phyloP scores from a whole-genome alignment of 768 basidiomycete genomes.

The Leccinum variicolor region DNA sequence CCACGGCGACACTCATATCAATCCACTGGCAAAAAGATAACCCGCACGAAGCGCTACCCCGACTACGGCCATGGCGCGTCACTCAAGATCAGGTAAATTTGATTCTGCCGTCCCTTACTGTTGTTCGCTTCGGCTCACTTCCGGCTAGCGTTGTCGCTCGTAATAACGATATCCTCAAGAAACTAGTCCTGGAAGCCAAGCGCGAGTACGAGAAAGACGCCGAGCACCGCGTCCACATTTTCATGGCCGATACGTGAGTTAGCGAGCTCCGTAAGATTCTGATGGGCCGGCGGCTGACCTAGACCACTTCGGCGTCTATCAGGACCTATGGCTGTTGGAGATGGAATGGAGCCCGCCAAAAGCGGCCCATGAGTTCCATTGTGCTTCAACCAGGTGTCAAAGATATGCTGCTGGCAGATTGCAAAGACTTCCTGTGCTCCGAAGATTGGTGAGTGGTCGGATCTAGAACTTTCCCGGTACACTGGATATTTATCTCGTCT shows the following conservation, averaged over 20 bases:
- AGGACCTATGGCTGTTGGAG: conserved; percentile 79
- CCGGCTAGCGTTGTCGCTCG: conserved; percentile 73
- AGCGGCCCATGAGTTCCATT: conserved; percentile 90
- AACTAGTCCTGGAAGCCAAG: conserved; percentile 83
- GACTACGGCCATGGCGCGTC: conserved; percentile 72
- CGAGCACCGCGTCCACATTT: conserved; percentile 86
- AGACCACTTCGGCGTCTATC: background rate
- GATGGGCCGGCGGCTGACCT: background rate
- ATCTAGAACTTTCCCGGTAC: conserved; percentile 15
- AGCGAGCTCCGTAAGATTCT: conserved; percentile 7
- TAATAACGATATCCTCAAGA: conserved; percentile 84
- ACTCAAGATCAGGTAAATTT: conserved; percentile 71
- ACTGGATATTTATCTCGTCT: conserved; percentile 17
- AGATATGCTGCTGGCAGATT: conserved; percentile 86
- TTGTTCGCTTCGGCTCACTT: conserved; percentile 17
- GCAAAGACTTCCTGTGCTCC: conserved; percentile 78
- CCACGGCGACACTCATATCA: conserved; percentile 18
- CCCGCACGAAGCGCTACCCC: conserved; percentile 70
- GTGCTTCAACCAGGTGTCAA: conserved; percentile 87
- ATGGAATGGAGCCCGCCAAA: conserved; percentile 86
- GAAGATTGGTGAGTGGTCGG: conserved; percentile 69
- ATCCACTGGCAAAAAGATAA: conserved; percentile 51
- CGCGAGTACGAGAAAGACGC: conserved; percentile 89
- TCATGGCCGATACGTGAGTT: conserved; percentile 83
- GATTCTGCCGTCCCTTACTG: conserved; percentile 2